Percentiles rank a stretch among this genome's conserved stretches.
These are phyloP conservation scores for Ascochyta viciae-villosae DNA, from an alignment of 2,329 filamentous ascomycete species.

Conservation along the genomic window DNA sequence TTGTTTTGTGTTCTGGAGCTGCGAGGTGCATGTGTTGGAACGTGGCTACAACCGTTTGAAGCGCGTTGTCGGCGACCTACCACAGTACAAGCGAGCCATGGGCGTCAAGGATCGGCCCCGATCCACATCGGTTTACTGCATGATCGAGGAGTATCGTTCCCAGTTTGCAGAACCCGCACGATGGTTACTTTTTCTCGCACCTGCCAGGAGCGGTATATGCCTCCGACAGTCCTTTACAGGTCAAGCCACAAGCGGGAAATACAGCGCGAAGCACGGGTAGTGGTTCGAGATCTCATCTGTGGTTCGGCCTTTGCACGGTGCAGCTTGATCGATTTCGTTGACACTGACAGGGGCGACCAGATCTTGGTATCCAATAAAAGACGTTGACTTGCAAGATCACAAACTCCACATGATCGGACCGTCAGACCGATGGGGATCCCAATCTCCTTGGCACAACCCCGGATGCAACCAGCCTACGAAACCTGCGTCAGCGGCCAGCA, in stretches of 20 bases:
- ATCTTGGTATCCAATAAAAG: not conserved
- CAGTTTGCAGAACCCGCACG: not conserved
- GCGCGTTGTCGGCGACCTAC: conserved; percentile 14
- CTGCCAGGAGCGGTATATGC: not conserved
- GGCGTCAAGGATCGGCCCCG: conserved; percentile 2
- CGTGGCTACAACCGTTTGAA: conserved; percentile 8
- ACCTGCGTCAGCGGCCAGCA: conserved; percentile 4
- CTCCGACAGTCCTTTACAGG: not conserved
- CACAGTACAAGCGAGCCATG: conserved; percentile 2
- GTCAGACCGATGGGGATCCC: conserved; percentile 3
- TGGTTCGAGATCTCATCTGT: conserved; percentile 8
- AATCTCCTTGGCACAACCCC: not conserved
- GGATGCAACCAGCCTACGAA: conserved; percentile 13
- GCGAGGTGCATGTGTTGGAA: not conserved
- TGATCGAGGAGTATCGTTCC: conserved; percentile 10
- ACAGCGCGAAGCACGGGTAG: not conserved
- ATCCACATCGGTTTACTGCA: conserved; percentile 11
- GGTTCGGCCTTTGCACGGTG: not conserved
- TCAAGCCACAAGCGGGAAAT: not conserved
- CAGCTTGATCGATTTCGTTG: conserved; percentile 7
- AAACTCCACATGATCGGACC: conserved; percentile 1
- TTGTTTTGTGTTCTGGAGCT: conserved; percentile 12
- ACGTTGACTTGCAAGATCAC: not conserved
- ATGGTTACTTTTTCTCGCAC: conserved; percentile 10
- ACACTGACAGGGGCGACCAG: not conserved